phyloP scores from a whole-genome alignment of 2,329 filamentous ascomycete genomes.

The Didymosphaeria variabile region DNA sequence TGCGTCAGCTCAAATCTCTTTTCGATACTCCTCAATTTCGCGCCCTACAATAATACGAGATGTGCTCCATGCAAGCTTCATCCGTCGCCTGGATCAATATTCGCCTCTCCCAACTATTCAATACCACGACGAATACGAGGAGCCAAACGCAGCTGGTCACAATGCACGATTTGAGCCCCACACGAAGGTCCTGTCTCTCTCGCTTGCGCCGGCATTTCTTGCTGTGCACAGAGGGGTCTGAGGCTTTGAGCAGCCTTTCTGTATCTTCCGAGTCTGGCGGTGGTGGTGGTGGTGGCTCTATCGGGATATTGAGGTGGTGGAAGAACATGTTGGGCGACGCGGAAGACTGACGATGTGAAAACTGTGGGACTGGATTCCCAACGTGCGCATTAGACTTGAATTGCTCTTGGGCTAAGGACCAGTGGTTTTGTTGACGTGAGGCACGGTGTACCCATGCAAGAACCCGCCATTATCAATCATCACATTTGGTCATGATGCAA shows the following conservation, averaged over 20 bases:
- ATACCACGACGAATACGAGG: conserved; percentile 25
- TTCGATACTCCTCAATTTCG: background rate
- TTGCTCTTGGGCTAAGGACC: background rate
- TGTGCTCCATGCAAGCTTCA: conserved; percentile 37
- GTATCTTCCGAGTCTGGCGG: conserved; percentile 15
- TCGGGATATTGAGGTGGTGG: conserved; percentile 7
- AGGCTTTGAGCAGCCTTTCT: conserved; percentile 15
- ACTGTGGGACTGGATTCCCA: background rate
- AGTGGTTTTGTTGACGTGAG: background rate
- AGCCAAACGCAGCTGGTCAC: conserved; percentile 32
- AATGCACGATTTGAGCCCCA: conserved; percentile 25
- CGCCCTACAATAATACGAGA: conserved; percentile 43
- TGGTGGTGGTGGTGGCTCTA: conserved; percentile 11
- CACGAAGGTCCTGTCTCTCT: conserved; percentile 8
- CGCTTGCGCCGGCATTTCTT: background rate
- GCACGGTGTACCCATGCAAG: background rate
- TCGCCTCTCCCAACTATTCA: conserved; percentile 20
- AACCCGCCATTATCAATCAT: background rate
- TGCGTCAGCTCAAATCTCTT: background rate
- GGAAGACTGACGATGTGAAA: background rate
- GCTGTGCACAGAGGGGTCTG: background rate
- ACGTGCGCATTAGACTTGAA: background rate
- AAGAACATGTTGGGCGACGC: conserved; percentile 16
- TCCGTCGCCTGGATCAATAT: conserved; percentile 29
- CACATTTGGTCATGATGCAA: background rate